Conservation (phyloP, 164 flowering plant species). For the Dillenia turbinata region DNA sequence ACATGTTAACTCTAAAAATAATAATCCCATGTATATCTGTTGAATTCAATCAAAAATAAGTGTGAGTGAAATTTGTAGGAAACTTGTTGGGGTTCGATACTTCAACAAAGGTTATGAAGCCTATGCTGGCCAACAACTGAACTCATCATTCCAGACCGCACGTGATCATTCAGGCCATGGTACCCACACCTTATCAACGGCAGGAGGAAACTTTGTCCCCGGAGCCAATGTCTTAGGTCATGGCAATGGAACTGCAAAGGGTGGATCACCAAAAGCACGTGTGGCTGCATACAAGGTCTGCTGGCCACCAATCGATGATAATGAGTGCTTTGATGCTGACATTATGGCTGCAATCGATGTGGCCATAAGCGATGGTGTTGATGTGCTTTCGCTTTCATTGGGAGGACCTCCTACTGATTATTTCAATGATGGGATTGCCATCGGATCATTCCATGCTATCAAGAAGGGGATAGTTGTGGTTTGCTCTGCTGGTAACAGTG, state of each 20-base stretch:
- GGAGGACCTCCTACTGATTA: conserved; percentile 35
- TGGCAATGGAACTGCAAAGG: conserved; percentile 64
- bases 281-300: conserved; percentile 67
- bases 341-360: conserved; percentile 50
- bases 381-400: conserved; percentile 41
- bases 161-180: conserved; percentile 71
- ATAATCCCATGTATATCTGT: too few species aligned
- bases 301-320: conserved; percentile 29
- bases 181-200: conserved; percentile 74
- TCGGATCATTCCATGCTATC: conserved; percentile 70
- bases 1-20: too few species aligned
- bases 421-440: conserved; percentile 35
- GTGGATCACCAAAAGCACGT: conserved; percentile 63
- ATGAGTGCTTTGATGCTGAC: conserved; percentile 40
- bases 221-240: conserved; percentile 45
- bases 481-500: conserved; percentile 55
- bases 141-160: conserved; percentile 18
- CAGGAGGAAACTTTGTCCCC: conserved; percentile 57
- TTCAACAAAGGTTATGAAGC: conserved; percentile 49
- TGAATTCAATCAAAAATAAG: too few species aligned
- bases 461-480: conserved; percentile 53
- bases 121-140: conserved; percentile 9
- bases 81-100: conserved; percentile 72
- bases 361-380: conserved; percentile 55
- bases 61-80: conserved; percentile 25